A percentile compares a stretch with the other conserved stretches of the same genome.
These are phyloP conservation scores for Xanthoceras sorbifolium DNA, from an alignment of 345 rosid genomes.

Conservation along the genomic window DNA sequence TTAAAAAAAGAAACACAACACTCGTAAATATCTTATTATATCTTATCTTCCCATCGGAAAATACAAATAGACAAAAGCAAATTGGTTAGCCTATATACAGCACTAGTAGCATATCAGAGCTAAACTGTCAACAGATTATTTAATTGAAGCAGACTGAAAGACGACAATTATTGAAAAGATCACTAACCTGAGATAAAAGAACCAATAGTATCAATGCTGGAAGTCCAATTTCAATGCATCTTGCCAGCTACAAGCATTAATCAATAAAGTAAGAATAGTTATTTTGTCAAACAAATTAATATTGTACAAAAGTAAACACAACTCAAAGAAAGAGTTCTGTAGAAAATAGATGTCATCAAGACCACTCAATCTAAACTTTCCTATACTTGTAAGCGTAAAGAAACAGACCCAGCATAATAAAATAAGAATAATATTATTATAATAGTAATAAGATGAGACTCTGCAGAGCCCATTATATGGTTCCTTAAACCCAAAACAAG, in stretches of 20 bases:
- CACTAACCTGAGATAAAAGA: conserved; percentile 72
- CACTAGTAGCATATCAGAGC: background rate
- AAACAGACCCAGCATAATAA: background rate
- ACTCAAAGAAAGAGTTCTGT: background rate
- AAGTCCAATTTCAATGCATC: conserved; percentile 79
- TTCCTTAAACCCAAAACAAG: background rate
- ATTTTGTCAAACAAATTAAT: conserved; percentile 2
- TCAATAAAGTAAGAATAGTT: conserved; percentile 5
- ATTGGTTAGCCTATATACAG: background rate
- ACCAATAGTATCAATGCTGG: conserved; percentile 70
- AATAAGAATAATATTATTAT: too few species aligned
- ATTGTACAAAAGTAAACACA: conserved; percentile 1
- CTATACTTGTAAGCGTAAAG: background rate
- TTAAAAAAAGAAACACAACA: background rate
- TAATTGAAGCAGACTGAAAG: background rate
- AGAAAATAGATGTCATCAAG: background rate
- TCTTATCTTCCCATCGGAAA: background rate
- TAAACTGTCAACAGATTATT: background rate
- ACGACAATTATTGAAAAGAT: conserved; percentile 4
- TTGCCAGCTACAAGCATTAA: conserved; percentile 58
- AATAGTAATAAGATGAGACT: too few species aligned
- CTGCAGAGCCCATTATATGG: too few species aligned
- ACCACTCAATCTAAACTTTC: background rate
- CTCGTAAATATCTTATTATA: background rate
- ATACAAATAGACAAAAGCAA: background rate